Evolutionary conservation across 2,329 filamentous ascomycete species (phyloP), one percentile per base, ranked within the genome.

Genomic region (Alternaria longipes): DNA sequence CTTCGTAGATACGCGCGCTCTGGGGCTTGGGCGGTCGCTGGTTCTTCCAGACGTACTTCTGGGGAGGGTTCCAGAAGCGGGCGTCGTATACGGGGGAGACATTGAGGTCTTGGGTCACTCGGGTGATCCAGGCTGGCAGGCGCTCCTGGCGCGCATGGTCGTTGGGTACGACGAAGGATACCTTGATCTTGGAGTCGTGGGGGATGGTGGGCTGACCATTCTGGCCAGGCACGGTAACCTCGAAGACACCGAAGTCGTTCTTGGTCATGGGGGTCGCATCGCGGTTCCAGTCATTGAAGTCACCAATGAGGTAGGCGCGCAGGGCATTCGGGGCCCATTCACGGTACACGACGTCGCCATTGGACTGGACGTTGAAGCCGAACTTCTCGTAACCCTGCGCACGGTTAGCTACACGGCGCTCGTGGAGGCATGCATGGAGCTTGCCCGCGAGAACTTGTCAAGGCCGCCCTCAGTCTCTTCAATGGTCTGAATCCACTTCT

Each of bases 171-270:
- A 91, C 88, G 79, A 99, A 86, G 8, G 94, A 92, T 65, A 94
- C 94, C 90, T 99, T 99, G 81, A 99, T 81, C 82, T 97, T 99
- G 71, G 93, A 96, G 69, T 97, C 93, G 82, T 99, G 95, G 50
- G 90, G 86, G 73, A 99, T 97, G 4, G 89, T 90, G 45, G 92
- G 85, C 63, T 91, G 82, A 34, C 94, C 93, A 74, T 93, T 81
- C 59, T 86, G 87, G 47, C 91, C 87, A 11, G 92, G 91, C 8
- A 99, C 71, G 1, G 84, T 87, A 54, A 97, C 89, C 75, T 97
- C 91, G 82, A 94, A 99, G 28, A 96, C 90, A 5, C 95, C 95
- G 77, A 88, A 98, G 41, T 85, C 80, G 74, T 96, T 87, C 82
- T 91, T 95, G 74, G 87, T 91, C 95, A 99, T 97, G 53, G 90